Evolutionary conservation across 352 stramenopile species (phyloP), one percentile per base, ranked within the genome.

Genomic region (Albugo candida): DNA sequence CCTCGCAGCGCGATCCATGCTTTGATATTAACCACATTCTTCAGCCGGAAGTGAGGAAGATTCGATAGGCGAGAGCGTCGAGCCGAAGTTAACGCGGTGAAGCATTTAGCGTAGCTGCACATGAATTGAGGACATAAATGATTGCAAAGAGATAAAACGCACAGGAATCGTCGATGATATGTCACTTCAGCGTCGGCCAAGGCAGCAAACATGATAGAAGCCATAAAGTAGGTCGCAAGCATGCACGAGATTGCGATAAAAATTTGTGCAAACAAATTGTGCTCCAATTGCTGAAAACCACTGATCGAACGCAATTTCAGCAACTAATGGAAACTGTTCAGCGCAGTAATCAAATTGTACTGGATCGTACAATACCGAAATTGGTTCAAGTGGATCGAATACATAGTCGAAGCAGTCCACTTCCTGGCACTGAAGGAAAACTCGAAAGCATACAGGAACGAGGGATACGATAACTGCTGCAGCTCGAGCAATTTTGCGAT

Each of bases 1-100:
- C 70, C 80, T 14, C 81, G 73, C 36, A 94, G 64, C 8, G 80
- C 83, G 48, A 94, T 83, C 81, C 81, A 94, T 21, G 80, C 76
- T 47, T 89, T 87, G 56, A 94, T 94, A 54, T 91, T 94, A 20
- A 87, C 68, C 1, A 89, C 77, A 51, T 93, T 93, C 58, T 94
- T 94, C 16, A 93, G 61, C 39, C 77, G 75, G 47, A 94, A 94
- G 48, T 93, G 76, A 4, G 81, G 81, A 36, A 94, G 46, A 49
- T 88, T 82, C 39, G 81, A 80, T 52, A 83, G 62, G 37, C 78
- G 63, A 14, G 81, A 85, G 31, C 80, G 74, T 24, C 78, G 68
- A 44, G 77, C 82, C 11, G 79, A 93, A 12, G 81, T 94, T 44
- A 94, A 59, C 17, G 78, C 78, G 17, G 76, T 89, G 54, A 93